A percentile compares a stretch with the other conserved stretches of the same genome.
Conservation (phyloP, 495 filamentous ascomycete genomes). For the Penicillium salamii region DNA sequence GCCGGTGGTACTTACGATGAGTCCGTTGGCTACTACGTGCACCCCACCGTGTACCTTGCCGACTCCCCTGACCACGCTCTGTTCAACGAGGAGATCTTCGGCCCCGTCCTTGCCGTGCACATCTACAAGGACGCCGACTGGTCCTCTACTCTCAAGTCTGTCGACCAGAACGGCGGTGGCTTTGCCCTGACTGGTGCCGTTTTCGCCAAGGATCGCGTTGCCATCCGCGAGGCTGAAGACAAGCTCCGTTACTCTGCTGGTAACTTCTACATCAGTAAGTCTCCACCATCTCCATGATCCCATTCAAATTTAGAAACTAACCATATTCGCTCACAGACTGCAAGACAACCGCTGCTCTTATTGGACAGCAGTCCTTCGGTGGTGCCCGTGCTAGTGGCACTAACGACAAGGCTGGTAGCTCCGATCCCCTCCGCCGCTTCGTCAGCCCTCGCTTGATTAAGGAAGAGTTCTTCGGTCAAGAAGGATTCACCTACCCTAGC, state of each 20-base stretch:
- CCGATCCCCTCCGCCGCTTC: constrained; percentile 63
- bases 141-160: constrained; percentile 50
- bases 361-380: constrained; percentile 81
- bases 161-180: constrained; percentile 56
- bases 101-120: constrained; percentile 66
- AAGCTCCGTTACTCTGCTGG: constrained; percentile 72
- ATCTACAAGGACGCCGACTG: constrained; percentile 67
- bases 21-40: constrained; percentile 64
- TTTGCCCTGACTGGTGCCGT: constrained; percentile 77
- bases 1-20: constrained; percentile 69
- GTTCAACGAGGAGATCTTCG: constrained; percentile 73
- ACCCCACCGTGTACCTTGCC: constrained; percentile 69
- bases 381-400: constrained; percentile 74
- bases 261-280: constrained; percentile 77
- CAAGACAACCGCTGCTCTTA: constrained; percentile 78
- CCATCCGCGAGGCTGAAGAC: constrained; percentile 68
- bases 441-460: constrained; percentile 73
- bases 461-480: constrained; percentile 68
- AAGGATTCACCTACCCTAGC: constrained; percentile 67
- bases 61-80: constrained; percentile 60
- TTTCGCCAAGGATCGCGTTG: constrained; percentile 67
- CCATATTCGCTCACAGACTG: constrained; percentile 45
- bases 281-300: too few species aligned
- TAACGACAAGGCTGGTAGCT: constrained; percentile 78
- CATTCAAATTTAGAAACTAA: neutral